Conservation (phyloP, 768 basidiomycete genomes). For the Lentinula guzmanii region DNA sequence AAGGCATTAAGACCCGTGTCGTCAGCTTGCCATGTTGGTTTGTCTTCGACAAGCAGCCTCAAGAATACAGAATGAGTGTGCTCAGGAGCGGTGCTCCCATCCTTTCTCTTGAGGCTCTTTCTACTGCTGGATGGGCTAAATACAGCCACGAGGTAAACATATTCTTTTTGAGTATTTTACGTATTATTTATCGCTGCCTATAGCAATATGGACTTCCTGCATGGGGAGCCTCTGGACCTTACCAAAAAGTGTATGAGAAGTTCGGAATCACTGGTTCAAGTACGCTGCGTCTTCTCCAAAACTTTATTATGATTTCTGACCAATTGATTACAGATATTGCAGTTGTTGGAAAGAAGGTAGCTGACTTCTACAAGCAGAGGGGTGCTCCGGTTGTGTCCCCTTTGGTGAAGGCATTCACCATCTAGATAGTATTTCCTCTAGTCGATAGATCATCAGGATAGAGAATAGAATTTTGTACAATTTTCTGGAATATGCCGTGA, state of each 20-base stretch:
- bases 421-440: background rate
- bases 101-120: slow-evolving; percentile 80
- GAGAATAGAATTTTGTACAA: background rate
- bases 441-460: background rate
- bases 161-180: background rate
- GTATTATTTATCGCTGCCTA: slow-evolving; percentile 8
- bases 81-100: slow-evolving; percentile 87
- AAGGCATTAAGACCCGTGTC: slow-evolving; percentile 77
- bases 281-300: slow-evolving; percentile 27
- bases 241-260: slow-evolving; percentile 87
- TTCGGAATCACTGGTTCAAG: slow-evolving; percentile 77
- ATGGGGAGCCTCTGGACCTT: slow-evolving; percentile 91
- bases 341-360: slow-evolving; percentile 76
- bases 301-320: background rate
- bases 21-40: slow-evolving; percentile 90
- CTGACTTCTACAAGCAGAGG: slow-evolving; percentile 80
- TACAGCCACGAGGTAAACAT: slow-evolving; percentile 74
- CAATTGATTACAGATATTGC: slow-evolving; percentile 56
- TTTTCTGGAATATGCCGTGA: too few relatives aligned
- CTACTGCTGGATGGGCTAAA: slow-evolving; percentile 82
- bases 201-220: slow-evolving; percentile 66
- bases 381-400: slow-evolving; percentile 71
- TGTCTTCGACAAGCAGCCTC: slow-evolving; percentile 77
- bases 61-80: slow-evolving; percentile 77
- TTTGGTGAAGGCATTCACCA: slow-evolving; percentile 59